Conservation (phyloP, 805 yeast genomes). For the Sugiyamaella lignohabitans region DNA sequence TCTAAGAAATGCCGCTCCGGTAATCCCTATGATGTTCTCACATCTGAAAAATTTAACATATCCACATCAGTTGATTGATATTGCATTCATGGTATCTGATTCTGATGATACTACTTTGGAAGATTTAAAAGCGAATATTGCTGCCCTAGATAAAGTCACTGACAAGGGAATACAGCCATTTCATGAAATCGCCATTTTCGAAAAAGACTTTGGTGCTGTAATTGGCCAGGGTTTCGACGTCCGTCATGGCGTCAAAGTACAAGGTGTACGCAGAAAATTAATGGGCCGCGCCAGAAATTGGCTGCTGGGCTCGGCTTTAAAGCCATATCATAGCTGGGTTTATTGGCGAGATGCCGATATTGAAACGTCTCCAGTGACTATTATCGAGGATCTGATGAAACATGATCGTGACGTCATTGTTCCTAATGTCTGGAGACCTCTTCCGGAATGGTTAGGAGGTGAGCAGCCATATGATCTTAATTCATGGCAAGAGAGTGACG, state of each 20-base stretch:
- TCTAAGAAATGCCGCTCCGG: conserved; percentile 81
- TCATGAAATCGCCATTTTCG: conserved; percentile 71
- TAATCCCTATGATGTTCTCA: conserved; percentile 76
- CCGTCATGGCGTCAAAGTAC: conserved; percentile 93
- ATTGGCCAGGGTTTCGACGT: conserved; percentile 91
- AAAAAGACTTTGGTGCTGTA: conserved; percentile 87
- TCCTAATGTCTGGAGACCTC: conserved; percentile 96
- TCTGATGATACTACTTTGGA: conserved; percentile 79
- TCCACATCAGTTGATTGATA: conserved; percentile 69
- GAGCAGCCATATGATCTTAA: conserved; percentile 95
- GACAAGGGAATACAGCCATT: conserved; percentile 35
- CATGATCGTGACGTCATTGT: conserved; percentile 89
- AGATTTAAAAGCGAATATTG: conserved; percentile 46
- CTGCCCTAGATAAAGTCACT: conserved; percentile 31
- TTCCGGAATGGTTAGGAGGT: conserved; percentile 81
- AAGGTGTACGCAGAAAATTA: conserved; percentile 87
- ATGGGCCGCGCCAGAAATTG: conserved; percentile 97
- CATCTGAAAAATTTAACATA: conserved; percentile 75
- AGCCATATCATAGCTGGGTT: conserved; percentile 92
- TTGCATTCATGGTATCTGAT: conserved; percentile 78
- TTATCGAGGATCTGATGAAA: conserved; percentile 86
- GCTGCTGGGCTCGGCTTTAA: conserved; percentile 78
- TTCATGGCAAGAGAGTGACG: conserved; percentile 88
- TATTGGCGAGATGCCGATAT: conserved; percentile 98
- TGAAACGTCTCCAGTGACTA: conserved; percentile 79